Conservation (phyloP, 192 early-diverging fungal species). For the Mycoemilia scoparia region DNA sequence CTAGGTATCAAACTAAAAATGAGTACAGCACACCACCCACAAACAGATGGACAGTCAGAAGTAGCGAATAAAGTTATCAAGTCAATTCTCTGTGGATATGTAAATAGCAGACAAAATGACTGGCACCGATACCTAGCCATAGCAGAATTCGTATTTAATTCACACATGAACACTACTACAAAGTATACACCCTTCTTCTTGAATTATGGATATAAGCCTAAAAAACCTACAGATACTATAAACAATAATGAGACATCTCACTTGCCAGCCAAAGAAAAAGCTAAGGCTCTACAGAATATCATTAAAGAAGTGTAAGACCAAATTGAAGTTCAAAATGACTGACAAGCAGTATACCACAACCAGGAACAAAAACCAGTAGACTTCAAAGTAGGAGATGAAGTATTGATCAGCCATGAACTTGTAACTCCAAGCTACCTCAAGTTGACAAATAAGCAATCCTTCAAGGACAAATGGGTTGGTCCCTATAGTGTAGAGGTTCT, state of each 20-base stretch:
- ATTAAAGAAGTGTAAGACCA: neutral
- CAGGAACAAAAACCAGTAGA: neutral
- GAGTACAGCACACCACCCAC: slow-evolving; percentile 2
- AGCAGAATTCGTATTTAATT: slow-evolving; percentile 4
- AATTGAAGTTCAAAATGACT: neutral
- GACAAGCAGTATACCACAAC: neutral
- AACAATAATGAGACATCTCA: neutral
- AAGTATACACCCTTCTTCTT: slow-evolving; percentile 1
- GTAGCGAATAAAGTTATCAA: slow-evolving; percentile 3
- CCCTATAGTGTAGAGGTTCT: slow-evolving; percentile 1
- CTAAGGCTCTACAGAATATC: neutral
- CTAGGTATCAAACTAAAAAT: neutral
- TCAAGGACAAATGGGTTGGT: neutral
- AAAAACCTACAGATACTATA: too few species aligned
- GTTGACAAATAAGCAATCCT: neutral
- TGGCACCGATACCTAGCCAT: slow-evolving; percentile 2
- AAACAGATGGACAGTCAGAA: slow-evolving; percentile 9
- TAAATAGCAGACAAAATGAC: slow-evolving; percentile 1
- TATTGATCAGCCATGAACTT: neutral
- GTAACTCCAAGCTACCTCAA: neutral
- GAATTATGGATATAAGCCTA: slow-evolving; percentile 5
- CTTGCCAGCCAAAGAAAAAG: neutral
- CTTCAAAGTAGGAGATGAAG: neutral
- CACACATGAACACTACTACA: slow-evolving; percentile 1
- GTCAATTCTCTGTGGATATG: slow-evolving; percentile 1